Base-by-base conservation (phyloP, 495 filamentous ascomycete genomes). In the Rhypophila decipiens region DNA sequence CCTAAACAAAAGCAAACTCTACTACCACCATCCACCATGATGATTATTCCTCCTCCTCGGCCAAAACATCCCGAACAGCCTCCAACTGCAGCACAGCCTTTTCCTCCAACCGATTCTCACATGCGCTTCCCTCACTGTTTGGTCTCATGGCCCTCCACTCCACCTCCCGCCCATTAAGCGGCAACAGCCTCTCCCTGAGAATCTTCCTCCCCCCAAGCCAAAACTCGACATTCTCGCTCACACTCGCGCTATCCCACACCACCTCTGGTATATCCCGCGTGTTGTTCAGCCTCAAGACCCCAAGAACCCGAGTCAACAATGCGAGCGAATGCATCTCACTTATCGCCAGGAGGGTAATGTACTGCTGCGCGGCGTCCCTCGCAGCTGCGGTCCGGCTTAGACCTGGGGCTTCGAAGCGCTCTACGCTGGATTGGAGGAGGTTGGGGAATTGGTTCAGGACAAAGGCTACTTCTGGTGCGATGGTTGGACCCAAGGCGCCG, bases 401-500 rank as follows among this genome's bases (percentile, higher is more conserved):
- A 3, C 68, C 64, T 5, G 78, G 71, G 0, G 69, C 63, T 46
- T 78, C 71, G 52, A 94, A 80, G 4, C 82, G 74, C 31, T 79
- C 75, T 4, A 78, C 69, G 11, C 80, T 79, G 4, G 83, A 75
- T 18, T 58, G 59, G 9, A 96, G 77, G 31, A 94, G 81, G 31
- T 77, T 75, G 20, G 85, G 82, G 57, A 93, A 95, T 56, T 86
- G 83, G 55, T 88, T 90, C 15, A 97, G 77, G 63, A 96, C 94
- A 39, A 81, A 79, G 2, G 85, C 78, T 19, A 96, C 81, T 55
- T 98, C 94, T 0, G 82, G 80, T 1, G 89, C 88, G 53, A 86
- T 76, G 2, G 87, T 79, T 1, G 82, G 71, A 18, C 88, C 86
- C 20, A 97, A 82, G 22, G 87, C 80, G 51, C 82, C 78, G 33